A percentile compares a stretch with the other conserved stretches of the same genome.
Conservation (phyloP, 202 grass and related monocot species). For the Musa balbisiana region DNA sequence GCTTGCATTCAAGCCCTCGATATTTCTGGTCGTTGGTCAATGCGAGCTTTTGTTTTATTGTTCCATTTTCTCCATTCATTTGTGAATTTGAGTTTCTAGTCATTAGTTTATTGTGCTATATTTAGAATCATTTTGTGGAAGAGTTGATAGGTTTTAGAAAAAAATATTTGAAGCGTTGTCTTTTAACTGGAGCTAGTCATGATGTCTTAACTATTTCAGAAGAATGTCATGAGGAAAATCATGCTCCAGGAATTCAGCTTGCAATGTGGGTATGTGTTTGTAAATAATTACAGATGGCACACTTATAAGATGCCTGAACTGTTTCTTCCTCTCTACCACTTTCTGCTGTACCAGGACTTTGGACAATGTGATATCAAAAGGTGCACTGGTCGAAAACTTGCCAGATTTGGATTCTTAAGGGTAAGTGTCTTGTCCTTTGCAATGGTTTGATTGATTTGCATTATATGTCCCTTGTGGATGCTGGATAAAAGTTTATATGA, state of each 20-base stretch:
- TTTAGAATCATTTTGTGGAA: background rate
- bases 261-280: conserved; percentile 88
- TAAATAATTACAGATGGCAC: background rate
- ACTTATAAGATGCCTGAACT: background rate
- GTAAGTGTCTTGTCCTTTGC: conserved; percentile 20
- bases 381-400: conserved; percentile 94
- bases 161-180: background rate
- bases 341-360: conserved; percentile 49
- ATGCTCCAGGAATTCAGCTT: conserved; percentile 65
- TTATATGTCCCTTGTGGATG: background rate
- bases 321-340: background rate
- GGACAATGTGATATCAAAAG: conserved; percentile 90
- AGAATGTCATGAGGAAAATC: conserved; percentile 37
- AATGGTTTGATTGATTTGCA: background rate
- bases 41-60: background rate
- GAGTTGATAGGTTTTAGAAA: background rate
- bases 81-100: background rate
- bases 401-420: conserved; percentile 86
- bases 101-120: background rate
- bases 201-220: conserved; percentile 31
- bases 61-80: background rate
- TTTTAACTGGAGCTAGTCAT: conserved; percentile 4
- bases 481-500: background rate
- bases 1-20: background rate
- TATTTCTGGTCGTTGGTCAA: background rate